Base-by-base conservation (phyloP, 768 basidiomycete species). In the Mrakia frigida region DNA sequence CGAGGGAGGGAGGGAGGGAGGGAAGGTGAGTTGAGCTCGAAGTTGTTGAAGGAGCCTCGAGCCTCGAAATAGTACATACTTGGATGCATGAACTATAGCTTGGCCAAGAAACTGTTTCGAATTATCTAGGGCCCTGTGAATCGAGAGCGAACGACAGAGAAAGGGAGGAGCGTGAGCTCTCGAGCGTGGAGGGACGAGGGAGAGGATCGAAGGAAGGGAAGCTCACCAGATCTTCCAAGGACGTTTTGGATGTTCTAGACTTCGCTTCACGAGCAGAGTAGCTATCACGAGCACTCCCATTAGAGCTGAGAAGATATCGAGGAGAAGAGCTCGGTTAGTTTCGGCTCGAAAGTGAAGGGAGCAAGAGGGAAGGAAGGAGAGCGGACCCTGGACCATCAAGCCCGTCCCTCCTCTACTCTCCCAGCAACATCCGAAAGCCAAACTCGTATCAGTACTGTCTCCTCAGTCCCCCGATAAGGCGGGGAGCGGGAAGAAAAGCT, bases 191-290 rank as follows among this genome's bases (percentile, higher is more conserved):
- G 35, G 25, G 56, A 35, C 14, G 56, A 39, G 6, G 23, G 33
- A 3, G 6, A 4, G 46, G 46, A 43, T 43, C 68, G 50, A 23
- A 35, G 50, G 35, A 33, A 31, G 50, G 33, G 59, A 33, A 7
- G 18, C 73, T n/a, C 13, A 74, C 73, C 73, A 77, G n/a, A 77
- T 69, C 46, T 71, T 70, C 76, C 76, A 77, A 7, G 70, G 76
- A 14, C 76, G 70, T 63, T 77, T 77, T 11, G 76, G 76, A 37
- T 77, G 61, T n/a, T 77, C 76, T 31, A 77, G 0, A 63, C 70
- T 59, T 16, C 76, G 70, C 37, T 77, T 77, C 14, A 77, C 70
- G n/a, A 77, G 25, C 11, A 77, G 71, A 1, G 76, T 72, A 23
- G 56, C 50, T 9, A 77, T 28, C 21, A 77, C 76, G n/a, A 72